Evolutionary conservation across 805 yeast genomes (phyloP).

Genomic region (Candida xiaguanensis): DNA sequence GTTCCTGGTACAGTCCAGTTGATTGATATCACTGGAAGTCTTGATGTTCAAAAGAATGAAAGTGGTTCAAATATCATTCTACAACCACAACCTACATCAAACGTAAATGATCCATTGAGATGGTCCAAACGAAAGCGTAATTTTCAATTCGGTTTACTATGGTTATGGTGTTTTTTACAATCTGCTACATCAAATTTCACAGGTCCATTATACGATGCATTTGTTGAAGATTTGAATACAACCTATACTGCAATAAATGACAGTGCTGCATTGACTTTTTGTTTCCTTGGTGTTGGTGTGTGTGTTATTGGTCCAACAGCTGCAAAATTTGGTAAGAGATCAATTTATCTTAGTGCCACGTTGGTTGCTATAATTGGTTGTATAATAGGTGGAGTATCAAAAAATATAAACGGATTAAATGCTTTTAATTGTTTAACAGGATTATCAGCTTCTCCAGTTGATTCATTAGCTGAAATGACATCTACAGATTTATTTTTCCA

Average conservation of each 20-base stretch:
- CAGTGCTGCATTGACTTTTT: slow-evolving; percentile 23
- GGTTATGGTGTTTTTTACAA: slow-evolving; percentile 22
- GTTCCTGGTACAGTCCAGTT: slow-evolving; percentile 36
- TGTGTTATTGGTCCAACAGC: slow-evolving; percentile 33
- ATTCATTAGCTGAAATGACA: slow-evolving; percentile 47
- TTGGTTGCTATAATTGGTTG: slow-evolving; percentile 20
- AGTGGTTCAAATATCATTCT: slow-evolving; percentile 21
- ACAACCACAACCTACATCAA: slow-evolving; percentile 32
- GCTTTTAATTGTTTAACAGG: slow-evolving; percentile 23
- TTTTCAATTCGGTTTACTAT: slow-evolving; percentile 26
- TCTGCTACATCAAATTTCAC: slow-evolving; percentile 22
- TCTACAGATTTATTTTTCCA: slow-evolving; percentile 44
- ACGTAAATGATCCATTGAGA: slow-evolving; percentile 33
- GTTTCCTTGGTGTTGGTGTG: slow-evolving; percentile 34
- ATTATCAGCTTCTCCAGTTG: slow-evolving; percentile 39
- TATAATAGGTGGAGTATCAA: slow-evolving; percentile 24
- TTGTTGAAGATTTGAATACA: slow-evolving; percentile 22
- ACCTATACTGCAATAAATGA: slow-evolving; percentile 21
- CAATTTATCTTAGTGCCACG: slow-evolving; percentile 26
- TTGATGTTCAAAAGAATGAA: slow-evolving; percentile 14
- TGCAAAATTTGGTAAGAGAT: slow-evolving; percentile 26
- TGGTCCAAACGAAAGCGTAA: slow-evolving; percentile 29
- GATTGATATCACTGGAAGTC: slow-evolving; percentile 23
- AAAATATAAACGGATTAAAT: slow-evolving; percentile 16
- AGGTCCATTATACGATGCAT: slow-evolving; percentile 29